Conservation (phyloP, 1,284 basidiomycete species). For the Lignosus rhinocerotis region DNA sequence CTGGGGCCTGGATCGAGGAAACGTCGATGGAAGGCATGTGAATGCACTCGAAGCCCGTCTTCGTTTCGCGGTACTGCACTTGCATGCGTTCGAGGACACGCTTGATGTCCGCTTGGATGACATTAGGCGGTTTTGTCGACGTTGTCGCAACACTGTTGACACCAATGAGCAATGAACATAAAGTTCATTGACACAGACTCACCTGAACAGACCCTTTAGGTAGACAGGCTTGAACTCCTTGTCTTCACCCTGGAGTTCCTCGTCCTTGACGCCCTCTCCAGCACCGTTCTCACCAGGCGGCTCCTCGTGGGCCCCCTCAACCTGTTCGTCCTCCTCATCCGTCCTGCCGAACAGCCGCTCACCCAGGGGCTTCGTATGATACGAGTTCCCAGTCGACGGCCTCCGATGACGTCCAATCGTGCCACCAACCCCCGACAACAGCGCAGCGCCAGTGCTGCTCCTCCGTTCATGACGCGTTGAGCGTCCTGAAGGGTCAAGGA, state of each 20-base stretch:
- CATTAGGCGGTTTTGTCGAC: constrained; percentile 82
- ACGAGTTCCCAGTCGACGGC: constrained; percentile 62
- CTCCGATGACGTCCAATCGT: constrained; percentile 66
- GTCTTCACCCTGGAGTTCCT: constrained; percentile 43
- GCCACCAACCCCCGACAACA: constrained; percentile 51
- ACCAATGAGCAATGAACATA: not conserved
- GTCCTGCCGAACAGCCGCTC: constrained; percentile 53
- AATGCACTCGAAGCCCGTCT: constrained; percentile 93
- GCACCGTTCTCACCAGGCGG: constrained; percentile 34
- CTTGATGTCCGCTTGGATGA: constrained; percentile 83
- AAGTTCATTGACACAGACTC: constrained; percentile 25
- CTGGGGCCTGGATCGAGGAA: constrained; percentile 55
- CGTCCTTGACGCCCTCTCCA: constrained; percentile 31
- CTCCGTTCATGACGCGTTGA: constrained; percentile 70
- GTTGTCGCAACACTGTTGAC: constrained; percentile 85
- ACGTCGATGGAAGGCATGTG: constrained; percentile 93
- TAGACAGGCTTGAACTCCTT: constrained; percentile 87
- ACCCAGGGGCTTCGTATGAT: constrained; percentile 39
- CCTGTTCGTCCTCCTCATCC: constrained; percentile 46
- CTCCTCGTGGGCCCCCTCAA: constrained; percentile 40
- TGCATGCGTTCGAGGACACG: constrained; percentile 92
- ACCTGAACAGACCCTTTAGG: constrained; percentile 89
- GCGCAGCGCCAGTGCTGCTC: constrained; percentile 69
- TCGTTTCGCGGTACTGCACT: constrained; percentile 90
- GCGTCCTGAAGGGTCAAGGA: constrained; percentile 65